Conservation (phyloP, 1,284 basidiomycete species). For the Puccinia polysora region DNA sequence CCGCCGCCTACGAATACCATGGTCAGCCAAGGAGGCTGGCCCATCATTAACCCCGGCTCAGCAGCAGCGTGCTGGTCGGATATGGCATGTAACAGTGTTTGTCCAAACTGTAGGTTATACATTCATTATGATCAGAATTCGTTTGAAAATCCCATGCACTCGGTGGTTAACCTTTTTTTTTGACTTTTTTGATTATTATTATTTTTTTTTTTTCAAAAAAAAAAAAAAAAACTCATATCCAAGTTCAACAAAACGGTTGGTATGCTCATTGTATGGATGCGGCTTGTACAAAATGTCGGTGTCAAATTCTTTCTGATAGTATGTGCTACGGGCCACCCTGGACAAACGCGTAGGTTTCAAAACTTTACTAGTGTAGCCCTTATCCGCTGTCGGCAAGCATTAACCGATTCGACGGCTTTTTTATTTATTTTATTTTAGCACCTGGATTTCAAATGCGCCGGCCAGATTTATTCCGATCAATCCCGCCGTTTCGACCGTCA, state of each 20-base stretch:
- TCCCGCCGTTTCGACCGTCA: conserved; percentile 35
- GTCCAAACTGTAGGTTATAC: conserved; percentile 29
- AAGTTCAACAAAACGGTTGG: conserved; percentile 43
- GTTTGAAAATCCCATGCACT: no score
- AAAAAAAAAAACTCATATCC: no score
- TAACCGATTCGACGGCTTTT: not conserved
- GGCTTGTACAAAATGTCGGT: conserved; percentile 34
- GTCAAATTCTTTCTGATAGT: conserved; percentile 29
- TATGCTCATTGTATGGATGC: conserved; percentile 40
- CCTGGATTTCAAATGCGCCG: conserved; percentile 18
- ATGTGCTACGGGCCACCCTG: conserved; percentile 32
- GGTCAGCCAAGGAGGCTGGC: conserved; percentile 27
- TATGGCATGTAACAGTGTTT: conserved; percentile 36
- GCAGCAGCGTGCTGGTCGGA: conserved; percentile 37
- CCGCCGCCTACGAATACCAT: conserved; percentile 31
- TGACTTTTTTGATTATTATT: no score
- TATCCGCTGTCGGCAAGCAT: not conserved
- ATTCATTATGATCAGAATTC: not conserved
- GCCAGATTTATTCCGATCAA: conserved; percentile 19
- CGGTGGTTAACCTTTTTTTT: not conserved
- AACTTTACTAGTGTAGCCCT: not conserved
- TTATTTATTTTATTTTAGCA: not conserved
- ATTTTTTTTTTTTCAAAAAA: not conserved
- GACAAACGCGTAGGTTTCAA: conserved; percentile 28
- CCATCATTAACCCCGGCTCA: conserved; percentile 36